Evolutionary conservation across 768 basidiomycete genomes (phyloP), one percentile per base, ranked within the genome.

Genomic region (Phaffia tasmanica): DNA sequence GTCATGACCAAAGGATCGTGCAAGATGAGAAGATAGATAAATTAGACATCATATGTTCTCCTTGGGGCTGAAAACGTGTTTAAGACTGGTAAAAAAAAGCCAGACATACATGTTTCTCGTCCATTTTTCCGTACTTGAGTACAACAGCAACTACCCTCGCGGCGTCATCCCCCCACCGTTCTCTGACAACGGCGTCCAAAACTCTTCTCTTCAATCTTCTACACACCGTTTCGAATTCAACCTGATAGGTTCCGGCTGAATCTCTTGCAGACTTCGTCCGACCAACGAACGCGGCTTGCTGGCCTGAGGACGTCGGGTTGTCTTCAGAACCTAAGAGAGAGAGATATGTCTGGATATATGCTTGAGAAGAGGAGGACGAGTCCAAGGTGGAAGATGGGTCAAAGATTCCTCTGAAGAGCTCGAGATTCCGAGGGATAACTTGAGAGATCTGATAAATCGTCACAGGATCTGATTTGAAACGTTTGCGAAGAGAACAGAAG

Each of bases 71-170:
- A n/a, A n/a, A n/a, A n/a, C 8, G 5, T 48, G 9, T 9, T 0
- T 18, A 16, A 18, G 30, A 8, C 48, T 9, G 27, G 48, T 1
- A 16, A 18, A 7, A 51, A 49, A 19, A 30, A 30, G 61, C 4
- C 42, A 35, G 70, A 75, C 82, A 68, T 63, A 89, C 93, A 77
- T 91, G 89, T 74, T 93, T 91, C 77, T 95, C 94, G 70, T 92
- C 89, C 81, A 92, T 85, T 76, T 95, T 95, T 7, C 89, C 91
- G 5, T 84, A 85, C 65, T 86, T 84, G 63, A 88, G 74, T 46
- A 97, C 76, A 27, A 94, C 78, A 56, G 86, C 82, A 63, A 97
- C 75, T 55, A 97, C 85, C 63, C 93, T 81, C 5, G 93, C 85
- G 29, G 87, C 91, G 50, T 86, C 85, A 19, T 83, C 80, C 7